Conservation (phyloP, 257 asterid species). For the Solanum virginianum region DNA sequence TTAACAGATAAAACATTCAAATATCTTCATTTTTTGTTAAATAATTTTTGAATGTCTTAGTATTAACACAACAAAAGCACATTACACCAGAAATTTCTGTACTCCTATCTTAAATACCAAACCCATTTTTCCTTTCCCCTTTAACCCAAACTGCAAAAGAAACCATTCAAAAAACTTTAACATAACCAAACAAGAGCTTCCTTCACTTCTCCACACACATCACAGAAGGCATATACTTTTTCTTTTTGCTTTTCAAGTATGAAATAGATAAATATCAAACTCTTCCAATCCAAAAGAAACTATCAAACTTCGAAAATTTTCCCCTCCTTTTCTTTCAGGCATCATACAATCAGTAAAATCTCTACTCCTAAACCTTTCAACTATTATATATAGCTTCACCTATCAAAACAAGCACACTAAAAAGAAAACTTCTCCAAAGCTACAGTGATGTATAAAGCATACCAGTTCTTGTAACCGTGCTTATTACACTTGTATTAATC, state of each 20-base stretch:
- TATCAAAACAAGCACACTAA: neutral
- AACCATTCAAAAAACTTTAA: neutral
- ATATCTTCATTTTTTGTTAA: neutral
- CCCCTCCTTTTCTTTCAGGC: neutral
- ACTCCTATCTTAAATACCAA: neutral
- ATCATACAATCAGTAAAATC: neutral
- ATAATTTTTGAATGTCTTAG: neutral
- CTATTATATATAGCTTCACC: neutral
- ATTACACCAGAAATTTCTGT: neutral
- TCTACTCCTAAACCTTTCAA: neutral
- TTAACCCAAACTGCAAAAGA: neutral
- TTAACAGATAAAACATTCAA: neutral
- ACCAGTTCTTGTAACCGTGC: neutral
- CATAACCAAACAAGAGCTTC: neutral
- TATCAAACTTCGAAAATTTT: neutral
- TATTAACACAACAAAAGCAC: neutral
- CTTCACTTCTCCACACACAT: neutral
- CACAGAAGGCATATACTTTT: neutral
- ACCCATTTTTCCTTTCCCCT: neutral
- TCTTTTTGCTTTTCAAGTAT: neutral
- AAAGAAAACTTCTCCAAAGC: neutral
- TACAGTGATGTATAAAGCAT: neutral
- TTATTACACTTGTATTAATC: neutral
- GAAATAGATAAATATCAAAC: neutral
- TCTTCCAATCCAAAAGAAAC: neutral